Evolutionary conservation across 2,329 filamentous ascomycete species (phyloP).

Genomic region (Biscogniauxia marginata): DNA sequence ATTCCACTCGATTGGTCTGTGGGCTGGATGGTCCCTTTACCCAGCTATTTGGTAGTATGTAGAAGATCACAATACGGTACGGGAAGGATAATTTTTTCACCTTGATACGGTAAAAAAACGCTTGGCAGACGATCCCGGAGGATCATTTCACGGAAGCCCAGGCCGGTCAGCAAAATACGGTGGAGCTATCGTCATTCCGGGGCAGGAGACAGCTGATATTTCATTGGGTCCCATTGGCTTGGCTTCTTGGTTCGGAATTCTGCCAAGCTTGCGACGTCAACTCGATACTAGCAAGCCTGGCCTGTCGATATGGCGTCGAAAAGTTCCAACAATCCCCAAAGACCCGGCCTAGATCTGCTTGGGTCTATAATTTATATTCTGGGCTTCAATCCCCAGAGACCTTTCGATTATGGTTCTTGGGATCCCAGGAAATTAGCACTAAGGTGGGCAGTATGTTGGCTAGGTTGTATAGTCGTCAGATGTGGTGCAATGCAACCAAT

Average conservation of each 20-base stretch:
- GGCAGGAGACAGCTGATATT: background rate
- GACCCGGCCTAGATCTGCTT: too few relatives aligned
- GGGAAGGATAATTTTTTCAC: background rate
- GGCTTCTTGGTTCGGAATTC: background rate
- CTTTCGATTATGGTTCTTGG: background rate
- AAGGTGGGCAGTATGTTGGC: background rate
- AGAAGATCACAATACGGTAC: background rate
- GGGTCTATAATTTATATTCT: background rate
- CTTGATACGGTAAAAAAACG: background rate
- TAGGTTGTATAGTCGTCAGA: background rate
- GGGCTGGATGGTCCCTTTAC: background rate
- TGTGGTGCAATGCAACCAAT: background rate
- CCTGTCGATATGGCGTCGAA: too few relatives aligned
- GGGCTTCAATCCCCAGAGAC: background rate
- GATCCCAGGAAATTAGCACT: background rate
- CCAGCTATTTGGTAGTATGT: background rate
- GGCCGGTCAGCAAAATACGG: too few relatives aligned
- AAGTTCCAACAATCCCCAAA: too few relatives aligned
- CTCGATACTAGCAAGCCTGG: background rate
- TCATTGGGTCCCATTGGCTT: background rate
- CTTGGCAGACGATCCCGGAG: background rate
- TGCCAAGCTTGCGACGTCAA: background rate
- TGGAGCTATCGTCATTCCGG: background rate
- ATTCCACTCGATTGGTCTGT: background rate
- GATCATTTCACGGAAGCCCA: background rate